Base-by-base conservation (phyloP, 1,284 basidiomycete species). In the Apiotrichum porosum region DNA sequence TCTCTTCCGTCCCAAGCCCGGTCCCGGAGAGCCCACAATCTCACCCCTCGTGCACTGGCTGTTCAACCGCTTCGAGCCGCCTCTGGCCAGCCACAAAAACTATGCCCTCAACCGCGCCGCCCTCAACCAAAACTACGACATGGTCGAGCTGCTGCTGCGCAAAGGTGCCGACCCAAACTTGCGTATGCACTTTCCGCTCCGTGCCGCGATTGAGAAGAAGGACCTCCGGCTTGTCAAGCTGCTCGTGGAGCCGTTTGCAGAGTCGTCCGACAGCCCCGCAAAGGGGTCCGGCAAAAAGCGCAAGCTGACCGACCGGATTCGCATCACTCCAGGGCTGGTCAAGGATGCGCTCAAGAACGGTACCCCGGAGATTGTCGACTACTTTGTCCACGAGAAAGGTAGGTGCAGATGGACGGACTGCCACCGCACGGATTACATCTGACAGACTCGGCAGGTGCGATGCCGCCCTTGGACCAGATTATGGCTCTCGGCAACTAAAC, bases 101-200 rank as follows among this genome's bases (percentile, higher is more conserved):
- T 92, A 90, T 60, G 82, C 85, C 0, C 79, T 93, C 26, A 82
- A 81, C 9, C 82, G 81, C 51, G 86, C 88, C 2, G 85, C 88
- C 0, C 76, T 83, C 37, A 81, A 79, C 0, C 75, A 76, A 13
- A 83, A 83, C 56, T 57, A 77, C 0, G 81, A 82, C 2, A 78
- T 92, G 5, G 76, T 89, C 3, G 74, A 70, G 33, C 84, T 85
- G 54, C 76, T 93, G 8, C 79, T 93, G 37, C 71, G 75, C 2
- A 73, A 81, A n/a, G 84, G 82, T 3, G 89, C 87, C 0, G 82
- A 82, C 4, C 88, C 89, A 0, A 62, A 64, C 12, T 12, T 14
- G 14, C 32, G 33, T 12, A 31, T 34, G 4, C 22, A 31, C 22
- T 42, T 42, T 22, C 30, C 41, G 9, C 72, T 72, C 54, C 84